A percentile compares a stretch with the other conserved stretches of the same genome.
These are phyloP conservation scores for Thalassiosira hispida DNA, from an alignment of 352 stramenopile genomes.

Conservation along the genomic window DNA sequence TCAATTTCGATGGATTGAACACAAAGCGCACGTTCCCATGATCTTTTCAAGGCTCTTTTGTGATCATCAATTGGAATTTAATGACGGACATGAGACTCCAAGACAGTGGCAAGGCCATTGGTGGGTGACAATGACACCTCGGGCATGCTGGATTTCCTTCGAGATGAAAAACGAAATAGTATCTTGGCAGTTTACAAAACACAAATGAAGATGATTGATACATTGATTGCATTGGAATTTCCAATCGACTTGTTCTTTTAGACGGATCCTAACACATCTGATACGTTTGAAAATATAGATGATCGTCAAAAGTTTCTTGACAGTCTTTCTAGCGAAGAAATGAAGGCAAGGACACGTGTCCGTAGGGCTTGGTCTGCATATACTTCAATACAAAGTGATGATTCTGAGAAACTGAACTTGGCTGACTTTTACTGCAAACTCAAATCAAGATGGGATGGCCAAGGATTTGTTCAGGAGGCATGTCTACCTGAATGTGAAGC, in stretches of 20 bases:
- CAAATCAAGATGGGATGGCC: slow-evolving; percentile 8
- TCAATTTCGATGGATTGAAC: no score
- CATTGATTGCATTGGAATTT: slow-evolving; percentile 4
- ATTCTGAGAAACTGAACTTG: slow-evolving; percentile 6
- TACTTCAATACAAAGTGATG: slow-evolving; percentile 1
- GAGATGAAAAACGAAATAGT: no score
- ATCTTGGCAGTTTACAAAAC: slow-evolving; percentile 8
- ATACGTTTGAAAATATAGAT: background rate
- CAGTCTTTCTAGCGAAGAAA: no score
- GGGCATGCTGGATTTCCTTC: no score
- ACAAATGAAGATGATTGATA: slow-evolving; percentile 25
- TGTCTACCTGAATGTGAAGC: slow-evolving; percentile 7
- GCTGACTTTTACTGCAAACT: slow-evolving; percentile 7
- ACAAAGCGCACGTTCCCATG: no score
- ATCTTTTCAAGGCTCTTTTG: no score
- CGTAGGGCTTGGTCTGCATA: background rate
- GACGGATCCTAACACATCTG: background rate
- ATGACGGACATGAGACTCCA: no score
- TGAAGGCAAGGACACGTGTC: background rate
- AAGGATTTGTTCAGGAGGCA: slow-evolving; percentile 10
- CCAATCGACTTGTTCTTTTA: slow-evolving; percentile 7
- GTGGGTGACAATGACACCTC: no score
- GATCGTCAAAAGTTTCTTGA: background rate
- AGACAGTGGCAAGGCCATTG: no score
- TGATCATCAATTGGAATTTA: no score